These are phyloP conservation scores for Pleurotus tuoliensis DNA, from an alignment of 768 basidiomycete genomes.

Conservation along the genomic window DNA sequence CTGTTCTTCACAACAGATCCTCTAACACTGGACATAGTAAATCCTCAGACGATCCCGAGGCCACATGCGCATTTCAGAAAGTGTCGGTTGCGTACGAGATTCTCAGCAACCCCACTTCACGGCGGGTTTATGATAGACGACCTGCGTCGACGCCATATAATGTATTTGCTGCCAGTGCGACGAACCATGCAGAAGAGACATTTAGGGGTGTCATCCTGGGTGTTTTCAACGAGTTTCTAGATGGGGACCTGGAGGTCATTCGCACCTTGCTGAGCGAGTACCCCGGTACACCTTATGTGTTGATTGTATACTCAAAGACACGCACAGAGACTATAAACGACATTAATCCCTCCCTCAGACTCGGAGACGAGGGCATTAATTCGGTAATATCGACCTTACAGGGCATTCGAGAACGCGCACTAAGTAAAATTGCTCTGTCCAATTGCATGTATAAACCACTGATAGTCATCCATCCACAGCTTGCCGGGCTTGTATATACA, in stretches of 20 bases:
- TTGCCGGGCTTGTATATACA: slow-evolving; percentile 71
- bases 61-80: slow-evolving; percentile 84
- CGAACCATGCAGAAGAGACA: slow-evolving; percentile 71
- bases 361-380: slow-evolving; percentile 78
- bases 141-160: slow-evolving; percentile 44
- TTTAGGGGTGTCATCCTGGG: slow-evolving; percentile 69
- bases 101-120: slow-evolving; percentile 67
- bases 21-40: slow-evolving; percentile 46
- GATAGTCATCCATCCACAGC: slow-evolving; percentile 35
- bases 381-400: slow-evolving; percentile 68
- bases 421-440: slow-evolving; percentile 44
- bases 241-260: slow-evolving; percentile 86
- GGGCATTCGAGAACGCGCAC: slow-evolving; percentile 66
- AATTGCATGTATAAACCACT: neutral
- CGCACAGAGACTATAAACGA: slow-evolving; percentile 68
- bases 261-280: slow-evolving; percentile 69
- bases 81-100: slow-evolving; percentile 82
- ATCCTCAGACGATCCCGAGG: slow-evolving; percentile 71
- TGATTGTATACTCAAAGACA: neutral
- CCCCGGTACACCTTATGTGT: neutral
- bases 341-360: slow-evolving; percentile 70
- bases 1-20: neutral
- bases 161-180: slow-evolving; percentile 49
- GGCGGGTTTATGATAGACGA: slow-evolving; percentile 64
- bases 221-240: slow-evolving; percentile 78